Percentiles rank a stretch among this genome's conserved stretches.
phyloP scores from a whole-genome alignment of 306 rosid species.

The Dalbergia oliveri region DNA sequence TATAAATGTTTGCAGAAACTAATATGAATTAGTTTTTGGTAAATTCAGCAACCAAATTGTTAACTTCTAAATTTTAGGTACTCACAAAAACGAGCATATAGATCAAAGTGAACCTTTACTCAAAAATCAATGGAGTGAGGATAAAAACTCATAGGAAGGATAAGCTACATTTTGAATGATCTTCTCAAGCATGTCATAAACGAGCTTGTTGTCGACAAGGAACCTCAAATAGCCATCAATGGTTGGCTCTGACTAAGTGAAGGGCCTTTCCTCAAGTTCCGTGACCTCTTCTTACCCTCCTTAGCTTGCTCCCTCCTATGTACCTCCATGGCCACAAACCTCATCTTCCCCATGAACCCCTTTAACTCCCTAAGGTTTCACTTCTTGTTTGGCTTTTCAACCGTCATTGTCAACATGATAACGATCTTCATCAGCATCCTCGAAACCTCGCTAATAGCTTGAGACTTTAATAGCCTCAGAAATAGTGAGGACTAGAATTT shows the following conservation, averaged over 20 bases:
- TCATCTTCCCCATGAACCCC: conserved; percentile 99
- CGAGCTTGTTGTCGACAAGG: too few relatives aligned
- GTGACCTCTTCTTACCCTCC: conserved; percentile 84
- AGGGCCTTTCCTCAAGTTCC: conserved; percentile 71
- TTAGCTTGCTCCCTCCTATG: conserved; percentile 87
- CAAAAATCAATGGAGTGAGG: too few relatives aligned
- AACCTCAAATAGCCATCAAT: too few relatives aligned
- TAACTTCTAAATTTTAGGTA: too few relatives aligned
- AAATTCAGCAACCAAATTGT: too few relatives aligned
- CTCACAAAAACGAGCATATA: too few relatives aligned
- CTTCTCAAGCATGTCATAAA: conserved; percentile 82
- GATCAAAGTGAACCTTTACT: too few relatives aligned
- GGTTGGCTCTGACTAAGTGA: conserved; percentile 79
- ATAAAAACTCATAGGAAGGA: conserved; percentile 68
- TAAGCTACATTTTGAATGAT: conserved; percentile 68
- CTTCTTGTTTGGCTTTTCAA: conserved; percentile 69
- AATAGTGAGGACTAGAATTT: conserved; percentile 40
- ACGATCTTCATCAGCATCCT: conserved; percentile 51
- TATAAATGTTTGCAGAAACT: too few relatives aligned
- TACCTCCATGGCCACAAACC: conserved; percentile 95
- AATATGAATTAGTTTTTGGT: too few relatives aligned
- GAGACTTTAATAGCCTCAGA: too few relatives aligned
- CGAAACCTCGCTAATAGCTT: background rate
- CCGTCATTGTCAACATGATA: conserved; percentile 68
- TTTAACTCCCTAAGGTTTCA: conserved; percentile 83